A percentile compares a stretch with the other conserved stretches of the same genome.
phyloP scores from a whole-genome alignment of 1,284 basidiomycete species.

The Tetrapyrgos nigripes region DNA sequence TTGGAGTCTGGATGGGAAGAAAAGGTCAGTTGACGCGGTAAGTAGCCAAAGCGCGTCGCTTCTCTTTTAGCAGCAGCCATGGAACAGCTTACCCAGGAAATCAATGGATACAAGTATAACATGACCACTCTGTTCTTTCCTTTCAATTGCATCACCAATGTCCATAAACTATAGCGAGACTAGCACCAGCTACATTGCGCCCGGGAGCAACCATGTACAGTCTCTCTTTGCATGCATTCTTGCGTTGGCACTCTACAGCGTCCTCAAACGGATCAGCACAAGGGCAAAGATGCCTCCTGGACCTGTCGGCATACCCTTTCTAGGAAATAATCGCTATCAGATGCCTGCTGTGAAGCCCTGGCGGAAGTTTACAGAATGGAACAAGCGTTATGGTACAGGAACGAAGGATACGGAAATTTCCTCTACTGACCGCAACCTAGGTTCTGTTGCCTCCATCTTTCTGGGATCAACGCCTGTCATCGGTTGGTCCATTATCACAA shows the following conservation, averaged over 20 bases:
- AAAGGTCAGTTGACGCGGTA: too few species aligned
- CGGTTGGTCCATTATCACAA: slow-evolving; percentile 28
- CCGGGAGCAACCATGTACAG: background rate
- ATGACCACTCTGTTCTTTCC: too few species aligned
- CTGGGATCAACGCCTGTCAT: slow-evolving; percentile 58
- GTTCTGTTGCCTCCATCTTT: slow-evolving; percentile 60
- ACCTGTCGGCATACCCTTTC: slow-evolving; percentile 47
- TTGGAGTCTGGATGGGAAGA: too few species aligned
- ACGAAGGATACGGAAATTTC: background rate
- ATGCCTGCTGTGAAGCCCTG: slow-evolving; percentile 54
- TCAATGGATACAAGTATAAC: too few species aligned
- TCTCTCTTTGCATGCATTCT: slow-evolving; percentile 19
- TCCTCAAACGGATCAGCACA: slow-evolving; percentile 28
- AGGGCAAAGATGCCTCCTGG: slow-evolving; percentile 50
- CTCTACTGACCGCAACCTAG: slow-evolving; percentile 25
- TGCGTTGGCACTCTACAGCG: background rate
- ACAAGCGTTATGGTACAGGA: slow-evolving; percentile 48
- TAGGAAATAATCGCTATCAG: slow-evolving; percentile 52
- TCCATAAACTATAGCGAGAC: too few species aligned
- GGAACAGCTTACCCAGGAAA: too few species aligned
- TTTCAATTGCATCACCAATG: too few species aligned
- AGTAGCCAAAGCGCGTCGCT: too few species aligned
- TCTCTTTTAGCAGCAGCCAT: too few species aligned
- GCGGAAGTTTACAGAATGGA: slow-evolving; percentile 56
- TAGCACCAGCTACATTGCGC: too few species aligned